Conservation (phyloP, 1,284 basidiomycete genomes). For the Malassezia brasiliensis region DNA sequence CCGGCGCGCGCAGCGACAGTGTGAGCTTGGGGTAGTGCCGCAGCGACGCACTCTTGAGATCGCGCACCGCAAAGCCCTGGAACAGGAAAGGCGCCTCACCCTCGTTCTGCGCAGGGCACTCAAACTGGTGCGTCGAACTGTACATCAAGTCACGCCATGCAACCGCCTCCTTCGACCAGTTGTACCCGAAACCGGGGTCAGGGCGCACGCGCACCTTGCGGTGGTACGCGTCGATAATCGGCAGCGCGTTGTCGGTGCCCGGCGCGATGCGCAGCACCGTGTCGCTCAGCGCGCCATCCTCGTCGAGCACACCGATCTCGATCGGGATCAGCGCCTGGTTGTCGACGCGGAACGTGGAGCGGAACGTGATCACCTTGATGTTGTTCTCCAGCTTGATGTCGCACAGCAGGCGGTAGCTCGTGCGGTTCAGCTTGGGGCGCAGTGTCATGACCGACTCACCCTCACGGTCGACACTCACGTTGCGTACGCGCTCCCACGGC, state of each 20-base stretch:
- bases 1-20: conserved; percentile 79
- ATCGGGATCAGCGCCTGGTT: conserved; percentile 86
- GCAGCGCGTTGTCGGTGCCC: conserved; percentile 78
- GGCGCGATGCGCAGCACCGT: conserved; percentile 78
- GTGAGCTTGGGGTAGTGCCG: conserved; percentile 66
- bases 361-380: conserved; percentile 86
- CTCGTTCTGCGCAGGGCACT: conserved; percentile 71
- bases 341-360: conserved; percentile 85
- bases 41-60: conserved; percentile 57
- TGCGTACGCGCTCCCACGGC: conserved; percentile 78
- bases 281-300: conserved; percentile 68
- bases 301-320: conserved; percentile 82
- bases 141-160: conserved; percentile 78
- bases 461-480: conserved; percentile 84
- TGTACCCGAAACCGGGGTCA: conserved; percentile 89
- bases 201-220: conserved; percentile 79
- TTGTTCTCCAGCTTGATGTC: conserved; percentile 85
- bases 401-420: conserved; percentile 73
- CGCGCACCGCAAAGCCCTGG: conserved; percentile 80
- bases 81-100: conserved; percentile 88
- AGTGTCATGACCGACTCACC: conserved; percentile 83
- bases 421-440: conserved; percentile 66
- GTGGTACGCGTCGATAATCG: conserved; percentile 79
- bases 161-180: conserved; percentile 73
- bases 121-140: conserved; percentile 68